Evolutionary conservation across 495 filamentous ascomycete species (phyloP).

Genomic region (Thermothielavioides terrestris): DNA sequence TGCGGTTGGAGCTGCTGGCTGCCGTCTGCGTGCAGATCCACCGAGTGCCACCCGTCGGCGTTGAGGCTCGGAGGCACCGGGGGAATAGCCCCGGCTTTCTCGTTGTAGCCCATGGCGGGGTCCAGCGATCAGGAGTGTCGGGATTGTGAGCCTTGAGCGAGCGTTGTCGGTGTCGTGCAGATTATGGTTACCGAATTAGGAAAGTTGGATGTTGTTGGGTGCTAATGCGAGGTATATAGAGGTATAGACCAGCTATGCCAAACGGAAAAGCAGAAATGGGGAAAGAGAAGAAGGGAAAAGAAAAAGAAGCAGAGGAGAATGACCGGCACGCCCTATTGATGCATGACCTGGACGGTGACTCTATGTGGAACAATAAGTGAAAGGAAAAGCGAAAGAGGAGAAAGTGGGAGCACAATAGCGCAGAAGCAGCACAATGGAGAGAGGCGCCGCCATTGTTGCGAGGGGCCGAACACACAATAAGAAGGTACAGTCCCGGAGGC

Average conservation of each 20-base stretch:
- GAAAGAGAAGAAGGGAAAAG: constrained; percentile 3
- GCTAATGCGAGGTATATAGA: too few species aligned
- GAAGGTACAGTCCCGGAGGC: not conserved
- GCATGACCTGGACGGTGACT: too few species aligned
- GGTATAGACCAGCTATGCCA: constrained; percentile 17
- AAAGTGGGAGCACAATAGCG: constrained; percentile 17
- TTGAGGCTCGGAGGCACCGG: constrained; percentile 22
- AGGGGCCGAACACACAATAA: not conserved
- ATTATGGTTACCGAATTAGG: constrained; percentile 7
- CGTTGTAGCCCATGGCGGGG: constrained; percentile 17
- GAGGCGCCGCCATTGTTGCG: not conserved
- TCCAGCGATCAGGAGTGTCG: not conserved
- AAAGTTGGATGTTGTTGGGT: constrained; percentile 3
- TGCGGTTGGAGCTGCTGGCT: constrained; percentile 13
- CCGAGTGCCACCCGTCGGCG: too few species aligned
- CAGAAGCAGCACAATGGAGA: constrained; percentile 8
- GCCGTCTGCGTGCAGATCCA: too few species aligned
- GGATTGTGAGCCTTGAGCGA: not conserved
- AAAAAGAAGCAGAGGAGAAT: constrained; percentile 10
- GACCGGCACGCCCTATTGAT: constrained; percentile 8
- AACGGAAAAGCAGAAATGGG: constrained; percentile 3
- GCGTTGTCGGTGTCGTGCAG: not conserved
- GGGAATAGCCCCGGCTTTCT: constrained; percentile 18
- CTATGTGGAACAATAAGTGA: constrained; percentile 9
- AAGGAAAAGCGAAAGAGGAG: not conserved